Evolutionary conservation across 306 rosid species (phyloP).

Genomic region (Nissolia schottii): DNA sequence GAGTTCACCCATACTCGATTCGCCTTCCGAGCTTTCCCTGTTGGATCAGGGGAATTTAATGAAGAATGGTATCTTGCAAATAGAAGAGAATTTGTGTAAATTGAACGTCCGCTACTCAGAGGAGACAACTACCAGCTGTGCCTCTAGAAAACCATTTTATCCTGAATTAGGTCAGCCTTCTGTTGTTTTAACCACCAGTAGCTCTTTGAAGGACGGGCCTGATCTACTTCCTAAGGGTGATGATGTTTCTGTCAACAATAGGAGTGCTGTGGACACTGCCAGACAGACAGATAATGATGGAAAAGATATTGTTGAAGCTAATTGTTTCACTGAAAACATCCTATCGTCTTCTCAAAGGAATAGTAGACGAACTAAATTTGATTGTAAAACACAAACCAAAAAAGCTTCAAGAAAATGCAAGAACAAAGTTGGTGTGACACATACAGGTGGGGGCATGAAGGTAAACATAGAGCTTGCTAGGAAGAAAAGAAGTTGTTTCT

Average conservation of each 20-base stretch:
- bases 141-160: slow-evolving; percentile 30
- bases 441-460: slow-evolving; percentile 30
- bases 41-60: slow-evolving; percentile 33
- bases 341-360: slow-evolving; percentile 50
- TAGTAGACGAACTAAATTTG: slow-evolving; percentile 46
- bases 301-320: slow-evolving; percentile 42
- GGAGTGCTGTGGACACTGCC: slow-evolving; percentile 23
- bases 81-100: slow-evolving; percentile 31
- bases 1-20: slow-evolving; percentile 39
- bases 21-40: slow-evolving; percentile 22
- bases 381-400: slow-evolving; percentile 50
- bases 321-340: slow-evolving; percentile 35
- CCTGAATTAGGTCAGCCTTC: slow-evolving; percentile 43
- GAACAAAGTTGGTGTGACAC: slow-evolving; percentile 37
- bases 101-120: slow-evolving; percentile 35
- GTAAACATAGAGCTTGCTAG: slow-evolving; percentile 44
- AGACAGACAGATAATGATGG: slow-evolving; percentile 40
- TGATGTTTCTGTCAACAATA: slow-evolving; percentile 37
- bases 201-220: slow-evolving; percentile 38
- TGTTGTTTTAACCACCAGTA: slow-evolving; percentile 24
- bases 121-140: slow-evolving; percentile 21
- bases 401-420: slow-evolving; percentile 57
- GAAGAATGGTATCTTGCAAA: slow-evolving; percentile 22
- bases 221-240: slow-evolving; percentile 32
- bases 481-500: slow-evolving; percentile 78